These are phyloP conservation scores for Malassezia brasiliensis DNA, from an alignment of 1,284 basidiomycete genomes.

Conservation along the genomic window DNA sequence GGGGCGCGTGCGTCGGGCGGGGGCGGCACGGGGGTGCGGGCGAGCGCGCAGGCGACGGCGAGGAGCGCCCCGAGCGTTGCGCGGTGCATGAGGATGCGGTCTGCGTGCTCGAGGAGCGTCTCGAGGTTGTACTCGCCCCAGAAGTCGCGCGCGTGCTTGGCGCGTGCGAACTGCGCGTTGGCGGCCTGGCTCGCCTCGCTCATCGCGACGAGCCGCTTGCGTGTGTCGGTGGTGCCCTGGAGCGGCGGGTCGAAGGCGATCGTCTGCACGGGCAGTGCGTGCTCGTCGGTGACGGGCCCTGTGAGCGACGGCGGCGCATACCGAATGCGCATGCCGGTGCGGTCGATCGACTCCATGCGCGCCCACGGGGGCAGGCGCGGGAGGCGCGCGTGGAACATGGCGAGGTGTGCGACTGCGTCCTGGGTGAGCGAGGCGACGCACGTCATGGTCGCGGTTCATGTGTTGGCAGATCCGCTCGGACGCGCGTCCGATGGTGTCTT, in stretches of 20 bases:
- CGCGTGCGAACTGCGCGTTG: neutral
- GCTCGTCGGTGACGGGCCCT: neutral
- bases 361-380: constrained; percentile 6
- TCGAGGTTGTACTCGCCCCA: neutral
- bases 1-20: neutral
- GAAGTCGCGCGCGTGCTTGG: neutral
- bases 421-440: neutral
- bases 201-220: constrained; percentile 10
- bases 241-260: constrained; percentile 14
- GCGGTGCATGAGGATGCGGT: neutral
- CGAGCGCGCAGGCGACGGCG: neutral
- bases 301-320: neutral
- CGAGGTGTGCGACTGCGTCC: constrained; percentile 12
- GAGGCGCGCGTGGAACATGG: constrained; percentile 7
- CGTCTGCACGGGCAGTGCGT: neutral
- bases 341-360: constrained; percentile 3
- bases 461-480: constrained; percentile 14
- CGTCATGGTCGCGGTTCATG: constrained; percentile 16
- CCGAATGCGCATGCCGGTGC: neutral
- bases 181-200: constrained; percentile 4
- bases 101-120: neutral
- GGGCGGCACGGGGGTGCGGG: neutral
- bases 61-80: neutral
- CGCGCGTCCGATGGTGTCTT: neutral
- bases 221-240: neutral